Conservation (phyloP, 1,284 basidiomycete species). For the Macrocystidia cucumis region DNA sequence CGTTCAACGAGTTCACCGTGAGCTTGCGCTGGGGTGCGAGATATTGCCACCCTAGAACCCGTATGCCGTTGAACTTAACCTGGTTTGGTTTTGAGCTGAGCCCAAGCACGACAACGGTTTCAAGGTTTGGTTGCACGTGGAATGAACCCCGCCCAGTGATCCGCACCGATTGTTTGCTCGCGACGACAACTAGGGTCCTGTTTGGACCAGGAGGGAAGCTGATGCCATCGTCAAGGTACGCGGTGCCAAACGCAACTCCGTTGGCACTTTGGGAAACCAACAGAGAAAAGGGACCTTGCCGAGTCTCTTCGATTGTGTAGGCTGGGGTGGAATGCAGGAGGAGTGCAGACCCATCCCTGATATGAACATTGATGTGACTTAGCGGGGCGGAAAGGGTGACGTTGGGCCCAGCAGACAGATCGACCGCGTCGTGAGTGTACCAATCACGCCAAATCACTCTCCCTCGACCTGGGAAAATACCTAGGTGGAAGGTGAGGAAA, state of each 20-base stretch:
- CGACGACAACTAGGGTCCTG: constrained; percentile 34
- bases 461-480: constrained; percentile 56
- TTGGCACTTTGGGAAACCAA: constrained; percentile 42
- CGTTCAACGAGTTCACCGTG: constrained; percentile 18
- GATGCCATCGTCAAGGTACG: constrained; percentile 61
- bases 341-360: constrained; percentile 52
- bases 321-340: constrained; percentile 47
- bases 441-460: constrained; percentile 66
- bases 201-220: constrained; percentile 44
- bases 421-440: constrained; percentile 57
- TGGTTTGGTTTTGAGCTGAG: constrained; percentile 23
- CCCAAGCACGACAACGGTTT: constrained; percentile 42
- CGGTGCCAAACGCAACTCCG: constrained; percentile 42
- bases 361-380: constrained; percentile 63
- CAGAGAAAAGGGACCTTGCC: constrained; percentile 43
- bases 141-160: constrained; percentile 36
- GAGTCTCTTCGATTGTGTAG: constrained; percentile 54
- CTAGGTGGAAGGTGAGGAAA: constrained; percentile 20
- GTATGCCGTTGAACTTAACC: constrained; percentile 24
- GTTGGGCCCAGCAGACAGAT: constrained; percentile 26
- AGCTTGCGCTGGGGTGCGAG: constrained; percentile 22
- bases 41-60: constrained; percentile 26
- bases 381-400: constrained; percentile 51
- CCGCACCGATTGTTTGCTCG: constrained; percentile 20
- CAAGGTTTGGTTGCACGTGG: constrained; percentile 31